A percentile compares a stretch with the other conserved stretches of the same genome.
phyloP scores from a whole-genome alignment of 2,329 filamentous ascomycete genomes.

The Thermothelomyces thermophilus region DNA sequence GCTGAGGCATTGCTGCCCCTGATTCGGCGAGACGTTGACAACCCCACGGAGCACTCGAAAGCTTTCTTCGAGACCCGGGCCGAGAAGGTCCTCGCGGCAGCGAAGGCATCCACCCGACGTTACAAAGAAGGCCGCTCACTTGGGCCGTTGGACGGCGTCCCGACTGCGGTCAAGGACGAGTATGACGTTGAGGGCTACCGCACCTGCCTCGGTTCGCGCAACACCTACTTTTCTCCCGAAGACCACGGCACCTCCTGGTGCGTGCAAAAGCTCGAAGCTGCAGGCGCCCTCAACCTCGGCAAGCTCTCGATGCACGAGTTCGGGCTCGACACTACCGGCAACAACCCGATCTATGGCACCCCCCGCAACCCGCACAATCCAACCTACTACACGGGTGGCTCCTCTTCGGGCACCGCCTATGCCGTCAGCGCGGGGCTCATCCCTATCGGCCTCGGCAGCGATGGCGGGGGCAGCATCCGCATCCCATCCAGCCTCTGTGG shows the following conservation, averaged over 20 bases:
- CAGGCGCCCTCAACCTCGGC: conserved; percentile 64
- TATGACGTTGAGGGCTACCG: conserved; percentile 68
- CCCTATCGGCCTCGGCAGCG: conserved; percentile 64
- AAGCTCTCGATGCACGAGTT: conserved; percentile 74
- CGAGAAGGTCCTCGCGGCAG: conserved; percentile 37
- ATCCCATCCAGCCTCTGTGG: conserved; percentile 68
- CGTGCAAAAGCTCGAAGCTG: conserved; percentile 61
- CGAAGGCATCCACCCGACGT: conserved; percentile 38
- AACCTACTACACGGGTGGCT: conserved; percentile 69
- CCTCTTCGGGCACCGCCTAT: conserved; percentile 67
- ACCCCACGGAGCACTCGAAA: conserved; percentile 35
- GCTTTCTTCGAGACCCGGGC: conserved; percentile 41
- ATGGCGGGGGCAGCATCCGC: conserved; percentile 68
- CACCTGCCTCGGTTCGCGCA: conserved; percentile 55
- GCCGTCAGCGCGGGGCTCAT: conserved; percentile 63
- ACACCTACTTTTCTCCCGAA: conserved; percentile 49
- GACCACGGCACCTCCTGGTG: conserved; percentile 57
- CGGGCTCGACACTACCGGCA: conserved; percentile 68
- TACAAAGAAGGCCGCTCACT: conserved; percentile 51
- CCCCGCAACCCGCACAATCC: conserved; percentile 69
- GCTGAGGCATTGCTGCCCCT: conserved; percentile 40
- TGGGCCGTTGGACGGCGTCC: conserved; percentile 64
- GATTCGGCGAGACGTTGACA: conserved; percentile 35
- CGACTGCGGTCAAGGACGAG: conserved; percentile 70
- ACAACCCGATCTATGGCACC: conserved; percentile 66